These are phyloP conservation scores for Phoma herbarum DNA, from an alignment of 2,329 filamentous ascomycete species.

Conservation along the genomic window DNA sequence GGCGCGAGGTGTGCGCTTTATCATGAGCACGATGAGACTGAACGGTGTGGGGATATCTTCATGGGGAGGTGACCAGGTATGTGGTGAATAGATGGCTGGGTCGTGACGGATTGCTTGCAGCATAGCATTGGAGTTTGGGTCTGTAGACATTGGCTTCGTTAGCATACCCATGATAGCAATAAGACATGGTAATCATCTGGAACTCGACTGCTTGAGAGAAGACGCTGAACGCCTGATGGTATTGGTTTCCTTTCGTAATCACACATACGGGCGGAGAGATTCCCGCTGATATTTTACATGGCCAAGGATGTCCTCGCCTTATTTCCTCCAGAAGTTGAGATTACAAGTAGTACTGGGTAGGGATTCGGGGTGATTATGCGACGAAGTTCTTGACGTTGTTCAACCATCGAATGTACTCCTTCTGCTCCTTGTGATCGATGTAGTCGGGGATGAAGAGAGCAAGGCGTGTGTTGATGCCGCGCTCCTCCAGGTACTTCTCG, in stretches of 20 bases:
- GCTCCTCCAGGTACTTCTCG: slow-evolving; percentile 93
- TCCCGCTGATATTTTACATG: slow-evolving; percentile 40
- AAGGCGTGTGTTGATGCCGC: slow-evolving; percentile 85
- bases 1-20: slow-evolving; percentile 48
- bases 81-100: not conserved
- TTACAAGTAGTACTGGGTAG: slow-evolving; percentile 33
- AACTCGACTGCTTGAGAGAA: not conserved
- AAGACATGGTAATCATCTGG: not conserved
- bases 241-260: slow-evolving; percentile 13
- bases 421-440: slow-evolving; percentile 98
- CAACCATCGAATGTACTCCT: slow-evolving; percentile 93
- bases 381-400: slow-evolving; percentile 86
- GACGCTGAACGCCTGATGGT: slow-evolving; percentile 14
- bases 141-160: not conserved
- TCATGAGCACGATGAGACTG: slow-evolving; percentile 51
- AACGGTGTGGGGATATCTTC: slow-evolving; percentile 45
- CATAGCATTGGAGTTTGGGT: slow-evolving; percentile 15
- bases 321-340: slow-evolving; percentile 23
- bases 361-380: slow-evolving; percentile 55
- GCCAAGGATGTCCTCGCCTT: slow-evolving; percentile 11
- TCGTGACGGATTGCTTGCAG: not conserved
- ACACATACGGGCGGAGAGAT: slow-evolving; percentile 17
- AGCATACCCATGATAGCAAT: not conserved
- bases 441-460: slow-evolving; percentile 94
- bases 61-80: slow-evolving; percentile 35